These are phyloP conservation scores for Pseudohyphozyma bogoriensis DNA, from an alignment of 768 basidiomycete genomes.

Conservation along the genomic window DNA sequence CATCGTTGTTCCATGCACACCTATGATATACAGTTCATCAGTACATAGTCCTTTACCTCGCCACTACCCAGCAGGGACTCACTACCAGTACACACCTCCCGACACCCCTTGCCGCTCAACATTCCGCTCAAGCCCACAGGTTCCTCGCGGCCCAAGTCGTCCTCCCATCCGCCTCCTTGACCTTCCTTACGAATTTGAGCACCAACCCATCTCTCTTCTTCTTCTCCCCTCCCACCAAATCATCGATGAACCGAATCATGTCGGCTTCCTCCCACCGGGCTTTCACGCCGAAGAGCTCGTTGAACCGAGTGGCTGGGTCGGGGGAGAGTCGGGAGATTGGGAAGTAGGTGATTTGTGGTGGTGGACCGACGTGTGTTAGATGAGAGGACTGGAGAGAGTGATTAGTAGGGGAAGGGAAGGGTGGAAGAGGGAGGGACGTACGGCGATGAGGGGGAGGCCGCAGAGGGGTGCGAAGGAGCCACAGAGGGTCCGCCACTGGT, in stretches of 20 bases:
- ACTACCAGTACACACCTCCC: no score
- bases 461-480: conserved; percentile 62
- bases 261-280: conserved; percentile 35
- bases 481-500: conserved; percentile 60
- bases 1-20: no score
- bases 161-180: conserved; percentile 20
- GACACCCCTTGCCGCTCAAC: no score
- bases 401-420: not conserved
- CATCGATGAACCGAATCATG: conserved; percentile 38
- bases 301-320: conserved; percentile 70
- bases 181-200: conserved; percentile 29
- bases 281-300: conserved; percentile 64
- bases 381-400: conserved; percentile 35
- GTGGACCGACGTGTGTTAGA: conserved; percentile 63
- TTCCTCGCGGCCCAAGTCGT: conserved; percentile 22
- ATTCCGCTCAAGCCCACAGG: no score
- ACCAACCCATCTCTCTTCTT: conserved; percentile 28
- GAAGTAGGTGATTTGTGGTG: conserved; percentile 55
- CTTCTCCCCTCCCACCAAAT: conserved; percentile 24
- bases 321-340: conserved; percentile 62
- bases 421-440: conserved; percentile 37
- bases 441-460: conserved; percentile 58
- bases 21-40: no score
- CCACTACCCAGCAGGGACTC: no score
- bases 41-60: no score